Evolutionary conservation across 495 filamentous ascomycete genomes (phyloP), one percentile per base, ranked within the genome.

Genomic region (Tetracladium setigerum): DNA sequence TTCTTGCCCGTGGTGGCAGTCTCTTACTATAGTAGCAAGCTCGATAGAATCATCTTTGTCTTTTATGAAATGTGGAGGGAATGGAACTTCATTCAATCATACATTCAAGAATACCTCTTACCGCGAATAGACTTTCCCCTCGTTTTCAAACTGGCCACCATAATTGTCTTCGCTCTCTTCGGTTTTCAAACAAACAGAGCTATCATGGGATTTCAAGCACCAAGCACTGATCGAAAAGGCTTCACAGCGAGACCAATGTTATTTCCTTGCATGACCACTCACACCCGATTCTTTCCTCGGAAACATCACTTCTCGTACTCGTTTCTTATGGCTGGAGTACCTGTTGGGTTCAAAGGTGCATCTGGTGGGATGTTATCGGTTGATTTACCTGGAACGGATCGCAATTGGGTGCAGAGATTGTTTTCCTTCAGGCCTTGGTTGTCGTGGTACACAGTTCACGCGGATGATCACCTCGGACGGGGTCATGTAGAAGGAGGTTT

Each of bases 261-360:
- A 10, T 78, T 87, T 42, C 79, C 81, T 15, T 77, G 76, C 50
- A 62, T 62, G 39, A 85, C 80, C 11, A 77, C 68, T 13, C 84
- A 86, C 60, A 63, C 72, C 18, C 68, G 82, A 31, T 55, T 82
- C 14, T 77, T 78, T 51, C 84, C 82, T 1, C 68, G 74, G 49
- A 78, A 70, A 50, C 79, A 86, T 54, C 67, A 67, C 0, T 86
- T 87, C 58, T 69, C 67, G 10, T 85, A 84, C 59, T 79, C 82
- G 4, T 81, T 84, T 56, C 67, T 87, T 10, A 65, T 76, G 22
- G 74, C 82, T 24, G 83, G 83, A 4, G 68, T 87, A 43, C 84
- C 84, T 2, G 67, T 89, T 32, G 76, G 69, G 13, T 81, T 73
- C 66, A 67, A 67, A 46, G 78, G 78, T 32, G 61, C 58, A 44